Evolutionary conservation across 1,284 basidiomycete genomes (phyloP).

Genomic region (Nidula niveotomentosa): DNA sequence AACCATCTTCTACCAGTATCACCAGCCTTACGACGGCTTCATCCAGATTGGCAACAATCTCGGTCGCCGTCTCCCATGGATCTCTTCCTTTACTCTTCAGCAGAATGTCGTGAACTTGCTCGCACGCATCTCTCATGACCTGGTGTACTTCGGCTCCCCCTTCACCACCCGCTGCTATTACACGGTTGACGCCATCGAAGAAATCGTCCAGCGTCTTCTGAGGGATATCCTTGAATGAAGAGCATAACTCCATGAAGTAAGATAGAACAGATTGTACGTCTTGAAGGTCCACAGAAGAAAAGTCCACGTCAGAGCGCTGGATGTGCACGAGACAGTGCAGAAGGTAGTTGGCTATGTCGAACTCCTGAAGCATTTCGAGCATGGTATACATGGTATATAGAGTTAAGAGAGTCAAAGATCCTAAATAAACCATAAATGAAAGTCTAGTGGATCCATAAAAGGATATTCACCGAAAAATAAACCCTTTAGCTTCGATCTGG

Average conservation of each 20-base stretch:
- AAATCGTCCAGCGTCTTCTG: conserved; percentile 20
- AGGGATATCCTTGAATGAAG: conserved; percentile 14
- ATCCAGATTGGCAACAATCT: not conserved
- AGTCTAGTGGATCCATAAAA: not conserved
- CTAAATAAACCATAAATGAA: conserved; percentile 4
- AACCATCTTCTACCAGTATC: not conserved
- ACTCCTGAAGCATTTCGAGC: conserved; percentile 17
- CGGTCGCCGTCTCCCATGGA: conserved; percentile 4
- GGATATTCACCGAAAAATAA: conserved; percentile 22
- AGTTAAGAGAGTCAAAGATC: conserved; percentile 12
- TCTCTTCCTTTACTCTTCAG: conserved; percentile 14
- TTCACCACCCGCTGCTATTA: conserved; percentile 12
- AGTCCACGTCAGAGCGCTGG: conserved; percentile 24
- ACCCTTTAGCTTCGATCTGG: conserved; percentile 28
- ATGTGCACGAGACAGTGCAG: conserved; percentile 23
- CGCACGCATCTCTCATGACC: conserved; percentile 19
- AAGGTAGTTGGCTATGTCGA: conserved; percentile 18
- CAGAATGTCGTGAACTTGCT: conserved; percentile 24
- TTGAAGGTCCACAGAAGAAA: conserved; percentile 20
- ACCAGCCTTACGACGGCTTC: not conserved
- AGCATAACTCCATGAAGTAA: conserved; percentile 23
- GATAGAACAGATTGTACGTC: conserved; percentile 13
- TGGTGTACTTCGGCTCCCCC: conserved; percentile 14
- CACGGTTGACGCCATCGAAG: conserved; percentile 14
- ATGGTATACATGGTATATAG: conserved; percentile 15